These are phyloP conservation scores for Aspergillus fumigatus DNA, from an alignment of 2,329 filamentous ascomycete species.

Conservation along the genomic window DNA sequence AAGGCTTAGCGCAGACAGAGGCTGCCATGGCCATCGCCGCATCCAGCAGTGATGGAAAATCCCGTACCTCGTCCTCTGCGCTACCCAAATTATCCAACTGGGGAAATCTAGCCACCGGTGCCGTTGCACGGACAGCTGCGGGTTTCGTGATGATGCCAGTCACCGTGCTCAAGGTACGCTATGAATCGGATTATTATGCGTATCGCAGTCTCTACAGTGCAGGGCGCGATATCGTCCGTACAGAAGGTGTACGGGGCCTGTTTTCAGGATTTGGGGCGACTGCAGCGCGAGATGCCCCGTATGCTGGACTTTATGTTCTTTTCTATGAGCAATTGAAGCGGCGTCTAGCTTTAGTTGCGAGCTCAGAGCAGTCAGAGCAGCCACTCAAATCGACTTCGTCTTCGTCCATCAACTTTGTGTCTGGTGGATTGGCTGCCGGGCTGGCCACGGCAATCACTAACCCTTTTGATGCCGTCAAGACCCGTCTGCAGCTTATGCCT, in stretches of 20 bases:
- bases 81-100: conserved; percentile 78
- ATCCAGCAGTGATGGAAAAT: conserved; percentile 21
- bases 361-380: conserved; percentile 14
- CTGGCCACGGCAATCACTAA: conserved; percentile 87
- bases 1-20: conserved; percentile 50
- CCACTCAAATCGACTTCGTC: conserved; percentile 22
- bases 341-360: conserved; percentile 24
- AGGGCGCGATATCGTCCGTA: conserved; percentile 65
- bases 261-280: conserved; percentile 94
- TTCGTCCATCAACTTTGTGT: conserved; percentile 73
- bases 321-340: conserved; percentile 68
- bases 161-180: conserved; percentile 93
- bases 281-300: conserved; percentile 89
- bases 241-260: conserved; percentile 75
- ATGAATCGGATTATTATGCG: conserved; percentile 80
- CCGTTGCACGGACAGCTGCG: conserved; percentile 75
- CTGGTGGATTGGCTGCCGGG: conserved; percentile 74
- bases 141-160: conserved; percentile 93
- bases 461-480: conserved; percentile 96
- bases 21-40: conserved; percentile 38
- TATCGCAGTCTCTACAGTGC: conserved; percentile 75
- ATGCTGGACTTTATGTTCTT: conserved; percentile 89
- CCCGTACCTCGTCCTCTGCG: conserved; percentile 54
- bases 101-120: conserved; percentile 81
- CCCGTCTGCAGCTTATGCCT: conserved; percentile 85